These are phyloP conservation scores for Daedaleopsis nitida DNA, from an alignment of 768 basidiomycete genomes.

Conservation along the genomic window DNA sequence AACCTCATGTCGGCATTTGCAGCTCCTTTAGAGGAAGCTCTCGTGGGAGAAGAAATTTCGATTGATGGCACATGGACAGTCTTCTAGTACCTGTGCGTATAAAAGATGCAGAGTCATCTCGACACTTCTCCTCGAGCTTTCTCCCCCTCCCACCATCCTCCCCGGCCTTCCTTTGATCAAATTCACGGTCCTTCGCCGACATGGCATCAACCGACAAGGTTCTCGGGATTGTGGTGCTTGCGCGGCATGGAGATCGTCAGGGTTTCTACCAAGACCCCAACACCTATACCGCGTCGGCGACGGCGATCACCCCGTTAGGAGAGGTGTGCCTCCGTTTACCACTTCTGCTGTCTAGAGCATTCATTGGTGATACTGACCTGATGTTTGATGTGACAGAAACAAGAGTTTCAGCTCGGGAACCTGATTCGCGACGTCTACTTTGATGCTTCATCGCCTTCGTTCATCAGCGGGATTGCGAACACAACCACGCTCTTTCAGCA, in stretches of 20 bases:
- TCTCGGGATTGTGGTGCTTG: constrained; percentile 29
- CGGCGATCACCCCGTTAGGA: constrained; percentile 68
- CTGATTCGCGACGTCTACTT: constrained; percentile 56
- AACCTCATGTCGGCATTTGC: no score
- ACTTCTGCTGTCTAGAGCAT: not conserved
- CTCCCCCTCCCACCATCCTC: not conserved
- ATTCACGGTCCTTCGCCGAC: no score
- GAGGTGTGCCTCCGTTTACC: constrained; percentile 42
- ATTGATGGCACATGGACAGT: not conserved
- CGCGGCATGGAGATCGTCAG: constrained; percentile 30
- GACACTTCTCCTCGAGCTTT: not conserved
- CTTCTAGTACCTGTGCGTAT: not conserved
- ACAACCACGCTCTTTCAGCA: constrained; percentile 36
- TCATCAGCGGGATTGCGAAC: constrained; percentile 43
- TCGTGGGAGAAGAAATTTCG: not conserved
- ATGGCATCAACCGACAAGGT: constrained; percentile 17
- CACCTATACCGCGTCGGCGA: constrained; percentile 56
- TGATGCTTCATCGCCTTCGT: constrained; percentile 51
- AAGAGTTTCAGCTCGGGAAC: constrained; percentile 61
- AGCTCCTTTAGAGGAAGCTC: not conserved
- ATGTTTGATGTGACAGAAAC: constrained; percentile 37
- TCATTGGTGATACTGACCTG: not conserved
- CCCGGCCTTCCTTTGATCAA: not conserved
- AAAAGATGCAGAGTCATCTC: not conserved
- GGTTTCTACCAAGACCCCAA: constrained; percentile 68